Evolutionary conservation across 1,284 basidiomycete genomes (phyloP), one percentile per base, ranked within the genome.

Genomic region (Ceratobasidium sp.): DNA sequence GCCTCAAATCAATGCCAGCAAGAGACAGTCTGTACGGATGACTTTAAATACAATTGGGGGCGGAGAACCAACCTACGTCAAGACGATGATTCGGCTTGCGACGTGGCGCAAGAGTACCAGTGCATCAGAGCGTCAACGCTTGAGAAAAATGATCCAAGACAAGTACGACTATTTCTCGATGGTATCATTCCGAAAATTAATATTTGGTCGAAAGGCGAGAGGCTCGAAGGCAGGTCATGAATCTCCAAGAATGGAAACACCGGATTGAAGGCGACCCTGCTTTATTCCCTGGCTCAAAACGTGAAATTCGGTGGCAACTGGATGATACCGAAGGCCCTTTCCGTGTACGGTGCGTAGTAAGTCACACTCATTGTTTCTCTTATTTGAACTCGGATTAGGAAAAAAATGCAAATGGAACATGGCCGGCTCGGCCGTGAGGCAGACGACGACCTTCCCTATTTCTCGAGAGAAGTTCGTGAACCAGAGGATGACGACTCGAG

Each of bases 291-390:
- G 74, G 74, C 12, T 76, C 50, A n/a, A 76, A 66, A 54, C 48
- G 64, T 85, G 33, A 83, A 84, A 12, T 87, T 87, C 83, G 88
- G 12, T 97, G 95, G 94, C 87, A 91, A 66, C 84, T 96, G 50
- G 95, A 96, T 80, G 95, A 96, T 80, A 96, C 94, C 6, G 95
- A 97, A 82, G 95, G 95, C 0, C 95, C 95, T 2, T 89, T 94
- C 81, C 90, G 95, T 69, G 92, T 94, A 79, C 88, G 94, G 94
- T 94, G 80, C 48, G 82, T 79, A 1, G 12, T 20, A 54, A 42
- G 86, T 81, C 67, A 4, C 57, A 28, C 77, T 15, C 10, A 15
- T 62, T 52, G 7, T 52, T 44, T 56, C 13, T 5, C 33, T 50
- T 52, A 38, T 65, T n/a, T 40, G 33, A 15, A 61, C 44, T 20